Base-by-base conservation (phyloP, 768 basidiomycete genomes). In the Daedaleopsis sinensis region DNA sequence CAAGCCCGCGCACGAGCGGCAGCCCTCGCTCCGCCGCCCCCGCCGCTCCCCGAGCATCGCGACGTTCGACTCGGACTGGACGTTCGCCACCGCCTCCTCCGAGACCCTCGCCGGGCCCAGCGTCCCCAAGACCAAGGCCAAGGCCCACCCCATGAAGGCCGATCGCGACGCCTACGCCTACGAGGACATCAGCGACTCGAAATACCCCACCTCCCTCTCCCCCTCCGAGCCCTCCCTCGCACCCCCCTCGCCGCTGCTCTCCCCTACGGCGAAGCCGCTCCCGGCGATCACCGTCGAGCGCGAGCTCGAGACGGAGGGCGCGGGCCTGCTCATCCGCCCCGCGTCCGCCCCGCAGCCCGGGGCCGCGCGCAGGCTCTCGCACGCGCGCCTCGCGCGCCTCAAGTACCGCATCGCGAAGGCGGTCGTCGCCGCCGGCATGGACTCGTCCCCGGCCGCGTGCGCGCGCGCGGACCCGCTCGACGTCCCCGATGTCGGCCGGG, bases 401-500 rank as follows among this genome's bases (percentile, higher is more conserved):
- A 76, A 78, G 66, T 61, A 72, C 55, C 71, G 73, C 23, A 78
- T 79, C 52, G 72, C 72, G 32, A 64, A 61, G 23, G 79, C 79
- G 8, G 77, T 79, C 8, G 66, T 75, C 18, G 71, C 71, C 18
- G 77, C 77, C 21, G 79, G 78, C 46, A 80, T 80, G 78, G 73
- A 73, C 52, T 56, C 69, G n/a, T 71, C 77, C 0, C 70, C 74
- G 5, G 27, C 27, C 27, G 51, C 43, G n/a, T 39, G 47, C 6
- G 62, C 67, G 64, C 54, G 61, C 61, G 52, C 35, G 5, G 63
- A 68, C 54, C 66, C 66, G 38, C 39, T 63, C 52, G 60, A 63
- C 19, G 42, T n/a, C n/a, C n/a, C n/a, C n/a, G n/a, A n/a, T n/a
- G n/a, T n/a, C n/a, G n/a, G n/a, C n/a, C n/a, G n/a, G n/a, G n/a